Evolutionary conservation across 768 basidiomycete genomes (phyloP).

Genomic region (Hemileccinum rubropunctum): DNA sequence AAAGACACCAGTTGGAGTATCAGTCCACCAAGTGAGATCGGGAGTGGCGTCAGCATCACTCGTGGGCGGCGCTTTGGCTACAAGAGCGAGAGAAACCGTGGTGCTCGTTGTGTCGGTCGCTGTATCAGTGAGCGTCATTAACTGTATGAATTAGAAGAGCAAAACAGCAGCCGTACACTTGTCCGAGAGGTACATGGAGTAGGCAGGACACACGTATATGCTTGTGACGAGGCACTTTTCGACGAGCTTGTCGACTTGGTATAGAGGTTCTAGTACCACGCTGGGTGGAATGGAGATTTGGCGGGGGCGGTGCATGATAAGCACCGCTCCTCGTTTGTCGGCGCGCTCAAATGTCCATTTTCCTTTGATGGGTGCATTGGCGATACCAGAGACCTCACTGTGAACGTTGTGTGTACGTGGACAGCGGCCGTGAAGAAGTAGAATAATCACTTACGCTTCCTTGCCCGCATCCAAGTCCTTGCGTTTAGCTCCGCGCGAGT

Average conservation of each 20-base stretch:
- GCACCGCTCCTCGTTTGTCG: conserved; percentile 27
- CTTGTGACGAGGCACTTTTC: conserved; percentile 33
- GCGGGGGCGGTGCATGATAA: conserved; percentile 32
- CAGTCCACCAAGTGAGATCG: conserved; percentile 16
- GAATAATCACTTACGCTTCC: conserved; percentile 14
- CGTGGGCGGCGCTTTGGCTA: conserved; percentile 7
- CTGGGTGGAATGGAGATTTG: conserved; percentile 15
- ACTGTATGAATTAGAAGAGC: background rate
- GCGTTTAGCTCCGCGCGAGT: conserved; percentile 16
- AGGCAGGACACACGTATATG: conserved; percentile 29
- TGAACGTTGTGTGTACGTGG: background rate
- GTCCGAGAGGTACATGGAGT: conserved; percentile 33
- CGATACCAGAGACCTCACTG: conserved; percentile 19
- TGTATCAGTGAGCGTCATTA: conserved; percentile 3
- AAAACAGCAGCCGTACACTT: conserved; percentile 9
- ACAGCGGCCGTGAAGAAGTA: background rate
- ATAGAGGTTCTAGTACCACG: conserved; percentile 25
- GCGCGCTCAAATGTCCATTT: conserved; percentile 29
- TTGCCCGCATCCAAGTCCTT: conserved; percentile 15
- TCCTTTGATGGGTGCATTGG: conserved; percentile 28
- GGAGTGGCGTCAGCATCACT: background rate
- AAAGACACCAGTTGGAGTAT: conserved; percentile 15
- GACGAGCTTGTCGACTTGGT: conserved; percentile 22
- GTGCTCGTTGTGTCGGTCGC: conserved; percentile 10
- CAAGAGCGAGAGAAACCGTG: conserved; percentile 20